Conservation (phyloP, 768 basidiomycete genomes). For the Boletus coccyginus region DNA sequence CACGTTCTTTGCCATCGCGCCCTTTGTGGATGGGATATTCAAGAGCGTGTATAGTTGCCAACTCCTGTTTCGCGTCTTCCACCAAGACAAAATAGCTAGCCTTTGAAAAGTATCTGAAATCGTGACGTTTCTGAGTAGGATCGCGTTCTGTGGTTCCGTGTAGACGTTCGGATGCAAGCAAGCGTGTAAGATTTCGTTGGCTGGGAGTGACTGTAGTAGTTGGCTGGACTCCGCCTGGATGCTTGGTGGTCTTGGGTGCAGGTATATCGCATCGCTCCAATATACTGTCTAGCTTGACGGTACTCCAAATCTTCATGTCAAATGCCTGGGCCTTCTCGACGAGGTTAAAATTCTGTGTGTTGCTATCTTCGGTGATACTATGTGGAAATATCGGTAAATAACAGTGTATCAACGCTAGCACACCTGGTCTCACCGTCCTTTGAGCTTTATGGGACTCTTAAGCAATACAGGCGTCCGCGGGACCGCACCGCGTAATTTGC, state of each 20-base stretch:
- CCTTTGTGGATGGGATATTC: constrained; percentile 67
- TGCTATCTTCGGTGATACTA: constrained; percentile 33
- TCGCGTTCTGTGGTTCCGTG: constrained; percentile 90
- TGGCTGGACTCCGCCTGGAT: constrained; percentile 28
- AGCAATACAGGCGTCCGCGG: constrained; percentile 32
- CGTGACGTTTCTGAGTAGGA: constrained; percentile 80
- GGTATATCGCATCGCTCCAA: constrained; percentile 60
- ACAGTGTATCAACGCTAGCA: not conserved
- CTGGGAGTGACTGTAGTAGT: constrained; percentile 30
- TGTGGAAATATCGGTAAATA: not conserved
- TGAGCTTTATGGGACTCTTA: constrained; percentile 67
- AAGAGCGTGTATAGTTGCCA: constrained; percentile 80
- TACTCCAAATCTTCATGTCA: constrained; percentile 85
- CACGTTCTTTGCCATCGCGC: constrained; percentile 50
- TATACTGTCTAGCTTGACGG: constrained; percentile 68
- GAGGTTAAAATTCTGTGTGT: constrained; percentile 43
- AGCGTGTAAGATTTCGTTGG: constrained; percentile 53
- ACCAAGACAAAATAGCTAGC: constrained; percentile 79
- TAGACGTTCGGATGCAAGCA: constrained; percentile 78
- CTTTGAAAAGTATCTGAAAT: constrained; percentile 82
- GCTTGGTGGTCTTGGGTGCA: constrained; percentile 27
- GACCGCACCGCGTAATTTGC: constrained; percentile 28
- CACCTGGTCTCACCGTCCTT: constrained; percentile 46
- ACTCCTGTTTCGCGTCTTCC: constrained; percentile 83
- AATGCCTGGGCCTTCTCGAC: constrained; percentile 65